Evolutionary conservation across 805 yeast species (phyloP).

Genomic region (Saccharomyces kudriavzevii): DNA sequence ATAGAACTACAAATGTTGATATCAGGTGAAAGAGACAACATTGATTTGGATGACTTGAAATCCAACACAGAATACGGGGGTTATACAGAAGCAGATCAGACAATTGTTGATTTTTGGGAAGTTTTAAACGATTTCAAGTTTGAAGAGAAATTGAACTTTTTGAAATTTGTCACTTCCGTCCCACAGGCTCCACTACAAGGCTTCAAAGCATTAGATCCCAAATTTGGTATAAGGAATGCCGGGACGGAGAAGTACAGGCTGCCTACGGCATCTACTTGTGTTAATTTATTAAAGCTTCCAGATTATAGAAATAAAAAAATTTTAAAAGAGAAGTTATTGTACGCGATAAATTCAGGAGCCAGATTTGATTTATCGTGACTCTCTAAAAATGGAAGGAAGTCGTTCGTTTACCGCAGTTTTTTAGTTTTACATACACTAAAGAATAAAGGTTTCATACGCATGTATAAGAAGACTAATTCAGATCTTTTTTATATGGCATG

Average conservation of each 20-base stretch:
- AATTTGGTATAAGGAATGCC: conserved; percentile 68
- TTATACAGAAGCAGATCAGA: conserved; percentile 43
- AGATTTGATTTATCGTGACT: conserved; percentile 71
- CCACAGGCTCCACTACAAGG: conserved; percentile 89
- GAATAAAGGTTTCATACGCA: neutral
- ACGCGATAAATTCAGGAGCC: conserved; percentile 74
- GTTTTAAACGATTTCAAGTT: conserved; percentile 59
- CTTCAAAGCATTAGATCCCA: conserved; percentile 63
- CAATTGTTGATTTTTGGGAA: conserved; percentile 65
- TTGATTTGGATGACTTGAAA: conserved; percentile 64
- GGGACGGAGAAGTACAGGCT: conserved; percentile 50
- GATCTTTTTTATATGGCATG: neutral
- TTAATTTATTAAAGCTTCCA: conserved; percentile 78
- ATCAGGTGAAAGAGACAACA: conserved; percentile 65
- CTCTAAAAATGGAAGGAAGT: neutral
- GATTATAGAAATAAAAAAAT: conserved; percentile 57
- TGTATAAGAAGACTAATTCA: neutral
- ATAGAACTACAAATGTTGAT: conserved; percentile 76
- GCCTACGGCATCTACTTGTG: conserved; percentile 93
- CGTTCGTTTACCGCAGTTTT: neutral
- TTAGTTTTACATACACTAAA: neutral
- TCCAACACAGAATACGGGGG: conserved; percentile 61
- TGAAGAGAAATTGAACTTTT: conserved; percentile 54
- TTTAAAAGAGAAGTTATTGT: conserved; percentile 57
- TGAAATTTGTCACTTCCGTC: conserved; percentile 88